phyloP scores from a whole-genome alignment of 202 grass and related monocot species.

The Zizania palustris region DNA sequence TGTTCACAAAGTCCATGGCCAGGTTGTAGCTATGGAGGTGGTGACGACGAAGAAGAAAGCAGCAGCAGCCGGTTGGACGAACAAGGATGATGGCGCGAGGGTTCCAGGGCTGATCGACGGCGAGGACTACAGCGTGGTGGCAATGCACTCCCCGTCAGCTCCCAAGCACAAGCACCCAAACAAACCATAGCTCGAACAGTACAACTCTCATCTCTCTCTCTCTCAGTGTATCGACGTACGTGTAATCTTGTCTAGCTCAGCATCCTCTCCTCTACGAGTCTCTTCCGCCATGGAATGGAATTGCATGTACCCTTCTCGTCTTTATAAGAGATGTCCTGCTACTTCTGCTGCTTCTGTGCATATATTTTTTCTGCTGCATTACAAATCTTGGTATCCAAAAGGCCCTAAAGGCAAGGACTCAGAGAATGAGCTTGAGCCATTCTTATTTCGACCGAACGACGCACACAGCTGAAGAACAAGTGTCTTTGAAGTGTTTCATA shows the following conservation, averaged over 20 bases:
- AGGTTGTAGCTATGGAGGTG: constrained; percentile 17
- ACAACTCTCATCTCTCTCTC: too few relatives aligned
- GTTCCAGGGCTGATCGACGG: constrained; percentile 44
- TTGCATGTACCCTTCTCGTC: too few relatives aligned
- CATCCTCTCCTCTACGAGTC: too few relatives aligned
- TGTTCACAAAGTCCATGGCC: too few relatives aligned
- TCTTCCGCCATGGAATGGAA: too few relatives aligned
- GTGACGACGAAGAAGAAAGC: neutral
- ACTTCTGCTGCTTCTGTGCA: too few relatives aligned
- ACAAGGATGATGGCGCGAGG: neutral
- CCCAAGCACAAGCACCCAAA: constrained; percentile 43
- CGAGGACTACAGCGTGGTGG: constrained; percentile 51
- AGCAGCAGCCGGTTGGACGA: neutral
- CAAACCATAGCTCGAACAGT: neutral
- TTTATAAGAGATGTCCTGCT: too few relatives aligned
- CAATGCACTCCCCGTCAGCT: constrained; percentile 47
- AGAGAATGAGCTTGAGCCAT: neutral
- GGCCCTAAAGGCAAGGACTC: too few relatives aligned
- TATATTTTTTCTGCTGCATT: too few relatives aligned
- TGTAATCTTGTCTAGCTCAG: neutral
- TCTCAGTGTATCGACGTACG: neutral
- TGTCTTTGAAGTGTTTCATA: neutral
- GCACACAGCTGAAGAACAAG: neutral
- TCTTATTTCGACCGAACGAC: neutral
- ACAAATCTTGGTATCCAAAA: too few relatives aligned